Conservation (phyloP, 2,329 filamentous ascomycete genomes). For the Fusarium floridanum region DNA sequence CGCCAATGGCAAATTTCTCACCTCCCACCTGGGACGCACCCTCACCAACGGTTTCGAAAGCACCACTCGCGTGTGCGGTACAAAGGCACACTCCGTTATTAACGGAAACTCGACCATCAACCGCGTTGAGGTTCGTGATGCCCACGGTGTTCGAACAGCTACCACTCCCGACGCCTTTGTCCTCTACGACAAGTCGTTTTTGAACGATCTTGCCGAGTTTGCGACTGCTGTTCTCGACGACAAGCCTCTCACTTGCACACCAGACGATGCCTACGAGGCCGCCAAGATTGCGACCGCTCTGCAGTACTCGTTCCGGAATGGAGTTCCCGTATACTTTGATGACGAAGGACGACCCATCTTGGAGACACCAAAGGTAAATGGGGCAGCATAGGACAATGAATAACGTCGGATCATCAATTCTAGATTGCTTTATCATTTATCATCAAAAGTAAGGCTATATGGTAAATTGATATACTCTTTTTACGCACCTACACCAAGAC, state of each 20-base stretch:
- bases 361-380: slow-evolving; percentile 23
- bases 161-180: slow-evolving; percentile 36
- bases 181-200: slow-evolving; percentile 36
- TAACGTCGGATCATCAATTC: background rate
- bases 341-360: slow-evolving; percentile 40
- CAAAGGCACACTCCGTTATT: slow-evolving; percentile 48
- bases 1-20: slow-evolving; percentile 52
- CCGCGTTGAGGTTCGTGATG: slow-evolving; percentile 23
- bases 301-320: slow-evolving; percentile 43
- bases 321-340: slow-evolving; percentile 45
- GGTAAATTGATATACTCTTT: background rate
- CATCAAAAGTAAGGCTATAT: background rate
- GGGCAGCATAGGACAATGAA: background rate
- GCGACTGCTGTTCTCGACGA: slow-evolving; percentile 34
- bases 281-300: slow-evolving; percentile 39
- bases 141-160: slow-evolving; percentile 20
- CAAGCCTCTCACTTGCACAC: slow-evolving; percentile 36
- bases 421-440: background rate
- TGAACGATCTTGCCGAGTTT: slow-evolving; percentile 40
- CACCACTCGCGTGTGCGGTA: slow-evolving; percentile 51
- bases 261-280: slow-evolving; percentile 41
- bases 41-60: slow-evolving; percentile 53
- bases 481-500: background rate
- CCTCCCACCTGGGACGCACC: slow-evolving; percentile 51
- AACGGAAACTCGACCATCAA: slow-evolving; percentile 37